Conservation (phyloP, 2,329 filamentous ascomycete genomes). For the Tolypocladium paradoxum region DNA sequence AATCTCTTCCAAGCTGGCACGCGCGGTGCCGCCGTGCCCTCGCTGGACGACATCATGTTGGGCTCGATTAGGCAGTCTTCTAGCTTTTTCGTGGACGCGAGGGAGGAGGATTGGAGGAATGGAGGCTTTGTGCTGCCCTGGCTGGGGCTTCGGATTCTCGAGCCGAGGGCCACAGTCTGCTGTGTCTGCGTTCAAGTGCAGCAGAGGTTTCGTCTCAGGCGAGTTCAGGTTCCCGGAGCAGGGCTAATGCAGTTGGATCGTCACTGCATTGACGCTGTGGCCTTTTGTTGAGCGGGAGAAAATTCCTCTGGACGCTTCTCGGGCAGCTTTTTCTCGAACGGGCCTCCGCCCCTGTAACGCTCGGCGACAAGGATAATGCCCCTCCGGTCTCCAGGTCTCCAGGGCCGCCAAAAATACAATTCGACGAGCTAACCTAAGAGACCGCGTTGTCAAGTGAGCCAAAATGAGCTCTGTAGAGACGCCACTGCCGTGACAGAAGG, state of each 20-base stretch:
- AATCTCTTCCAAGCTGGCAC: slow-evolving; percentile 52
- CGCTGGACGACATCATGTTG: slow-evolving; percentile 32
- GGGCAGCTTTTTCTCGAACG: neutral
- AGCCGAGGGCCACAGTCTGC: neutral
- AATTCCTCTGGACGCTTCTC: neutral
- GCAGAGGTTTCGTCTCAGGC: neutral
- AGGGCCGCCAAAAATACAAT: neutral
- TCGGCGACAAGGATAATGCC: neutral
- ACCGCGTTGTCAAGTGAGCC: neutral
- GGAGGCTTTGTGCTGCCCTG: neutral
- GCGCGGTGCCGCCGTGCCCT: slow-evolving; percentile 32
- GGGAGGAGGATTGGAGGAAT: neutral
- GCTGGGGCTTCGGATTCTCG: neutral
- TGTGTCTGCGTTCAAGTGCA: neutral
- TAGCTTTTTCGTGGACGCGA: slow-evolving; percentile 4
- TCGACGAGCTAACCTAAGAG: neutral
- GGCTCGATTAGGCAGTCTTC: slow-evolving; percentile 9
- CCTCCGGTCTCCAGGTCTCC: neutral
- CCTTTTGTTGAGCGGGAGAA: neutral
- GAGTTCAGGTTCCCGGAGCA: neutral
- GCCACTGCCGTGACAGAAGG: neutral
- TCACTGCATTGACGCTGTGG: neutral
- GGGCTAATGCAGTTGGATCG: neutral
- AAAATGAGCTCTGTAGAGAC: neutral
- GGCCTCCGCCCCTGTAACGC: neutral